Base-by-base conservation (phyloP, 2,329 filamentous ascomycete species). In the Chrysoporthe cubensis region DNA sequence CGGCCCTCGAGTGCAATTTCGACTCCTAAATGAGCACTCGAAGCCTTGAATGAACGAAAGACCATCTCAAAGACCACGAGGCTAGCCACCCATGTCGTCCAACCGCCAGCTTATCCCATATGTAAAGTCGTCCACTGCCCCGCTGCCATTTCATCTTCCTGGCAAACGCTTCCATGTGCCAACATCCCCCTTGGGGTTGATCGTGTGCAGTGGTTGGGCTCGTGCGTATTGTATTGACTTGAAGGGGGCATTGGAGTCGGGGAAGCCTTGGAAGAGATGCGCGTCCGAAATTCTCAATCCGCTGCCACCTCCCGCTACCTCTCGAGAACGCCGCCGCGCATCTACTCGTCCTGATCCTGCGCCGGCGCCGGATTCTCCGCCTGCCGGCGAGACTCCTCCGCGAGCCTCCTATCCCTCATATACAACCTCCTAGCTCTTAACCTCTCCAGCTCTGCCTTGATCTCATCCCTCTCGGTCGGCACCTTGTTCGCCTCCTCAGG, bases 391-490 rank as follows among this genome's bases (percentile, higher is more conserved):
- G 74, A 76, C 75, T 83, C 80, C 18, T 76, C 75, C 54, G 80
- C 80, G 66, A 82, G 77, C 69, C 82, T 79, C 66, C 79, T 87
- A 86, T 97, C 86, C 83, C 97, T 82, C 86, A 93, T 85, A 88
- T 96, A 89, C 87, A 96, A 71, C 72, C 87, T 80, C 66, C 84
- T 79, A 65, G 82, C 80, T 77, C 87, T 89, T 77, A 96, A 84
- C 71, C 92, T 84, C 76, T 92, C 85, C 72, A 96, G 83, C 82
- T 99, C 96, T 71, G 86, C 86, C 67, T 90, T 87, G 75, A 99
- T 96, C 80, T 96, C 93, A 66, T 96, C 92, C 71, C 85, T 84
- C 73, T 96, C 92, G 69, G 87, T 87, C 1, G 93, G 93, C 58
- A 96, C 87, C 75, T 86, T 87, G 80, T 96, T 90, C 69, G 90